Base-by-base conservation (phyloP, 1,284 basidiomycete species). In the Golubevia sp. region DNA sequence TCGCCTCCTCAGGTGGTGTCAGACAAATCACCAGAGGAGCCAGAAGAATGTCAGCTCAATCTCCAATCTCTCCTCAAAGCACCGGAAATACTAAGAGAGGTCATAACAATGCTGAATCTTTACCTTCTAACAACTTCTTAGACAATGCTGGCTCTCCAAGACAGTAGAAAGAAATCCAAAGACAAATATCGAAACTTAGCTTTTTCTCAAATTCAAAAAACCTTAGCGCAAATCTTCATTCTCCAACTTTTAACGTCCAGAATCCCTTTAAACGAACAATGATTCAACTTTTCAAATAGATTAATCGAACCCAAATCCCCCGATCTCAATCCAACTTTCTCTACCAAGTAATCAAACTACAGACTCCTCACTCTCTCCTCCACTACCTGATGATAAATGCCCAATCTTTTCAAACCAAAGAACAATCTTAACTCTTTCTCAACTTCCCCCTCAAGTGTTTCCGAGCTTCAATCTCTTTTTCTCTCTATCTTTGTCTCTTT, bases 11-110 rank as follows among this genome's bases (percentile, higher is more conserved):
- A 0, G 65, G 70, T 23, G 67, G 73, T 26, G 66, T 80, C 51
- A 68, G 77, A 49, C 77, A 74, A 56, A 77, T 80, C 54, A 71
- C 71, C 59, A 71, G 79, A 18, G 77, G 77, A 18, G 70, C 76
- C 20, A 66, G 76, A 34, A 70, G 77, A 38, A 38, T 58, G 50
- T 48, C 55, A 5, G 50, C 49, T n/a, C 59, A 61, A 55, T 34
- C 53, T 30, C 52, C 50, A 23, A 13, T 52, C 50, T 52, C 50
- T 6, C 50, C 50, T 23, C 25, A 23, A 11, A 52, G 50, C 50
- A 23, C 50, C 13, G 50, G 25, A 27, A 27, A 34, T 11, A 11
- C 30, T 34, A 34, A 11, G 11, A 34, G 30, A 34, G 21, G 27
- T 38, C 11, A 30, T 18, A 55, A 30, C 49, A 49, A 21, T 26